phyloP scores from a whole-genome alignment of 805 yeast species.

The Nakazawaea laoshanensis region DNA sequence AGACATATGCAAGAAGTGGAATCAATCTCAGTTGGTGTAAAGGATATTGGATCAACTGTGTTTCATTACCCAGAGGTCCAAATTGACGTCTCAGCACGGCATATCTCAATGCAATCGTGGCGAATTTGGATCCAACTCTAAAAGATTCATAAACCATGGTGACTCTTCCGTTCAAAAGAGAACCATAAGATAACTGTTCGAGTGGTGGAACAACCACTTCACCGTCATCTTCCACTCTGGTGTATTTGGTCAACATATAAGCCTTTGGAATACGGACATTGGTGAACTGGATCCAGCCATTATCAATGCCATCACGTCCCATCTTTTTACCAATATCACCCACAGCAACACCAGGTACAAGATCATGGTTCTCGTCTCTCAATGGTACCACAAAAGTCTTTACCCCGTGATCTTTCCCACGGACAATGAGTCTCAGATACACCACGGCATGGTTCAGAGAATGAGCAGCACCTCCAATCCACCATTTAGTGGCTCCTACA shows the following conservation, averaged over 20 bases:
- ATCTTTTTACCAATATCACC: constrained; percentile 94
- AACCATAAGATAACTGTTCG: constrained; percentile 84
- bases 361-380: constrained; percentile 64
- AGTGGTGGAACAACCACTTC: constrained; percentile 72
- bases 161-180: constrained; percentile 83
- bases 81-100: constrained; percentile 89
- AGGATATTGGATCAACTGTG: constrained; percentile 76
- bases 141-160: constrained; percentile 83
- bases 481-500: constrained; percentile 92
- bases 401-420: constrained; percentile 85
- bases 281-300: constrained; percentile 93
- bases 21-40: constrained; percentile 82
- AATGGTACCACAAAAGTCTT: constrained; percentile 88
- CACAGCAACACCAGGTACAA: constrained; percentile 71
- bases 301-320: constrained; percentile 95
- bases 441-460: constrained; percentile 83
- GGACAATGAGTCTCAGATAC: constrained; percentile 75
- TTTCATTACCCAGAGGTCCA: constrained; percentile 32
- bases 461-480: constrained; percentile 98
- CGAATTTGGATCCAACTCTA: constrained; percentile 69
- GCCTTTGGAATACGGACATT: constrained; percentile 78
- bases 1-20: constrained; percentile 77
- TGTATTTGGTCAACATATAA: constrained; percentile 74
- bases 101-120: constrained; percentile 81
- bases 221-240: constrained; percentile 61